Conservation (phyloP, 1,284 basidiomycete species). For the Cryptococcus sp. region DNA sequence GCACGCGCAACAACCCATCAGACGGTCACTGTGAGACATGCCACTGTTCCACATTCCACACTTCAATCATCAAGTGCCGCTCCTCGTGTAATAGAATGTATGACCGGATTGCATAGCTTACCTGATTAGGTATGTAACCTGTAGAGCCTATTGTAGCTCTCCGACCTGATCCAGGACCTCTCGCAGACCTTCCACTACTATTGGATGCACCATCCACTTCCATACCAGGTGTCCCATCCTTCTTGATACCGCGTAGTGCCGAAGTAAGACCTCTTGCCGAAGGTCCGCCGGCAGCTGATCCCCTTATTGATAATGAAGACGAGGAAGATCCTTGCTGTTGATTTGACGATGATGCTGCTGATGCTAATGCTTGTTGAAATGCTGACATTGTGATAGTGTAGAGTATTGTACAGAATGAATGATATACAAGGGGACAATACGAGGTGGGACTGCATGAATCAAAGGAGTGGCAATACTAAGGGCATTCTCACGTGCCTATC, state of each 20-base stretch:
- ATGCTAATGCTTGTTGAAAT: conserved; percentile 27
- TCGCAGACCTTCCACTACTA: conserved; percentile 15
- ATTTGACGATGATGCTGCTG: conserved; percentile 3
- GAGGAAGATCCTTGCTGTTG: conserved; percentile 3
- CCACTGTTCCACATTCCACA: no score
- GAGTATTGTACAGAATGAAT: neutral
- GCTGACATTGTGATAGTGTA: conserved; percentile 13
- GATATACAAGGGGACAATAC: neutral
- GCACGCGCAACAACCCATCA: no score
- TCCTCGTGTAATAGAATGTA: no score
- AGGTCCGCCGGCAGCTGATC: conserved; percentile 15
- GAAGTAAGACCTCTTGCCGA: conserved; percentile 10
- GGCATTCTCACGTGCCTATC: no score
- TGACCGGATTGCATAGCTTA: no score
- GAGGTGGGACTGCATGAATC: neutral
- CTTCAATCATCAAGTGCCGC: no score
- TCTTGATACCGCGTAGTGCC: conserved; percentile 32
- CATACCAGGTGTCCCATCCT: conserved; percentile 22
- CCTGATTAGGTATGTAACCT: no score
- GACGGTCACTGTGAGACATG: no score
- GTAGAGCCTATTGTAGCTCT: no score
- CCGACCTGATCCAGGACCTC: conserved; percentile 6
- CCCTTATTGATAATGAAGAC: conserved; percentile 23
- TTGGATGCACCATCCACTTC: conserved; percentile 26
- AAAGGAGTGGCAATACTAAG: no score